Percentiles rank a stretch among this genome's conserved stretches.
These are phyloP conservation scores for Tetrahymena elliotti DNA, from an alignment of 73 alveolate species.

Conservation along the genomic window DNA sequence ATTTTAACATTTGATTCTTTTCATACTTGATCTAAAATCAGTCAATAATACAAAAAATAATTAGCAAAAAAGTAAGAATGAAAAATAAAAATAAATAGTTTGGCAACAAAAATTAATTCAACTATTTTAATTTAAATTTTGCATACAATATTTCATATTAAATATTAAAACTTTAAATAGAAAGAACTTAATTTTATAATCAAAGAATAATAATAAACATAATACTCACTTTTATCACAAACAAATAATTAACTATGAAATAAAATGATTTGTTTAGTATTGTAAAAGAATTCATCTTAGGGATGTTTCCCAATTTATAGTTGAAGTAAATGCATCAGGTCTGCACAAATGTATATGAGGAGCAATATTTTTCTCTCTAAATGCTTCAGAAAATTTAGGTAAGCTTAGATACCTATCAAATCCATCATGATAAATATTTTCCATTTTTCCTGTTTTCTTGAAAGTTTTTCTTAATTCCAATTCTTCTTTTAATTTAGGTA, in stretches of 20 bases:
- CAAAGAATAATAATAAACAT: no score
- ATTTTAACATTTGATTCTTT: no score
- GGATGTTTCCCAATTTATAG: constrained; percentile 20
- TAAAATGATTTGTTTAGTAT: background rate
- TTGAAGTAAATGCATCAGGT: constrained; percentile 30
- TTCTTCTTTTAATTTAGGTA: background rate
- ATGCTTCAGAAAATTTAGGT: constrained; percentile 15
- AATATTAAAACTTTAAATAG: no score
- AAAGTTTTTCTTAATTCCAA: background rate
- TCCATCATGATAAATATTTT: background rate
- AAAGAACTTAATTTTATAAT: no score
- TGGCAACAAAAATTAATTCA: no score
- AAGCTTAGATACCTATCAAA: background rate
- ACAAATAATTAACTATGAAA: background rate
- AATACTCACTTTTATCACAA: background rate
- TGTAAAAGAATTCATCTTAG: background rate
- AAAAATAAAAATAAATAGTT: no score
- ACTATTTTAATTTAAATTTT: no score
- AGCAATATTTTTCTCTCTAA: constrained; percentile 12
- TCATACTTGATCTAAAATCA: background rate
- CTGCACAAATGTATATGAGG: constrained; percentile 29
- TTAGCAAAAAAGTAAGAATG: no score
- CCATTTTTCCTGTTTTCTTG: background rate
- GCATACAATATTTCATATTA: no score
- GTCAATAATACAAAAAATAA: no score